Base-by-base conservation (phyloP, 2,329 filamentous ascomycete species). In the Sarocladium brachiariae region DNA sequence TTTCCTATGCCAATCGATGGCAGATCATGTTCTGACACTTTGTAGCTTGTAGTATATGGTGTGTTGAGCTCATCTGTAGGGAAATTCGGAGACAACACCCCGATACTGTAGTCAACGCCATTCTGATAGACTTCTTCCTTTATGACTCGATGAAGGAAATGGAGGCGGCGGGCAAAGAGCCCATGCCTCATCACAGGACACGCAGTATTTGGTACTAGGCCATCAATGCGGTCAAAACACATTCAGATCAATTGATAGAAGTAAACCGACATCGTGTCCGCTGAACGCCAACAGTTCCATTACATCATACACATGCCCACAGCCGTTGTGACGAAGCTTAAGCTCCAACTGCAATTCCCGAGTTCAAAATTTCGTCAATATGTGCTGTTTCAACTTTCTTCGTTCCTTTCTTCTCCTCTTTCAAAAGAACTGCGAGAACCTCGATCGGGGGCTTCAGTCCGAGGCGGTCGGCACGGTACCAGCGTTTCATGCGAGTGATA, bases 101-200 rank as follows among this genome's bases (percentile, higher is more conserved):
- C 1, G 82, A 85, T 9, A 76, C 83, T 1, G 74, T 80, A 49
- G 68, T 85, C 58, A 99, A 99, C 64, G 91, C 93, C 23, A 89
- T 97, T 34, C 68, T 99, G 59, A 93, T 99, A 55, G 93, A 99
- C 67, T 99, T 97, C 69, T 96, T 96, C 67, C 72, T 99, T 51
- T 99, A 99, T 64, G 93, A 99, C 69, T 83, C 86, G 16, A 90
- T 93, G 70, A 99, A 97, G 66, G 86, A 89, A 62, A 67, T 87
- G 63, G 92, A 97, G 66, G 73, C 70, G 1, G 65, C 73, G 56
- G 73, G 82, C 49, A 66, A 75, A 51, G 79, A 83, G 62, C 74
- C 71, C 35, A 58, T 69, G 45, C 88, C 89, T 4, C 90, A 96
- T 68, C 91, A 96, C 69, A 78, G 91, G 56, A 96, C 91, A 38